A percentile compares a stretch with the other conserved stretches of the same genome.
phyloP scores from a whole-genome alignment of 768 basidiomycete genomes.

The Boletus rufocinnamomeus region DNA sequence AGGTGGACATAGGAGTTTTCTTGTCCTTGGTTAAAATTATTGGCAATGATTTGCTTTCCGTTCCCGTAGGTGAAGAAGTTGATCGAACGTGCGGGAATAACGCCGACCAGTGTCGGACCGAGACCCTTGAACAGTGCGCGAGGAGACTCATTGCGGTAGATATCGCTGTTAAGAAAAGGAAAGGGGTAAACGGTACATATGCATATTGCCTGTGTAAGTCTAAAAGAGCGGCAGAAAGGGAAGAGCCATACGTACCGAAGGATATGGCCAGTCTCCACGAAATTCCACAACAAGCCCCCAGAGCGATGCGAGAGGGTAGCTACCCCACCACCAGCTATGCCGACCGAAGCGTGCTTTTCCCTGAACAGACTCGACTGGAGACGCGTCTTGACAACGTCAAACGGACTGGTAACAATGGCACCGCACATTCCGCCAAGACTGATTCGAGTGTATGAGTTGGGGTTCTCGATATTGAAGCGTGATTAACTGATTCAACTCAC shows the following conservation, averaged over 20 bases:
- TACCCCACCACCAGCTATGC: slow-evolving; percentile 34
- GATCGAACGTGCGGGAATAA: slow-evolving; percentile 93
- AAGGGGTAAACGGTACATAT: not conserved
- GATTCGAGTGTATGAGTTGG: slow-evolving; percentile 5
- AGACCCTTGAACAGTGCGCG: slow-evolving; percentile 93
- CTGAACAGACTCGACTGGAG: slow-evolving; percentile 88
- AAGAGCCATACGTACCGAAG: slow-evolving; percentile 56
- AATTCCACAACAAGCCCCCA: slow-evolving; percentile 78
- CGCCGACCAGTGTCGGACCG: slow-evolving; percentile 92
- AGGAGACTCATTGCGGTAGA: slow-evolving; percentile 85
- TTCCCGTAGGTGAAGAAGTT: slow-evolving; percentile 99
- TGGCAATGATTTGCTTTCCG: slow-evolving; percentile 88
- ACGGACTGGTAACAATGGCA: slow-evolving; percentile 93
- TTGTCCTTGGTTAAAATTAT: slow-evolving; percentile 68
- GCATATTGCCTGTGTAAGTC: not conserved
- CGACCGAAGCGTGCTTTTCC: slow-evolving; percentile 41
- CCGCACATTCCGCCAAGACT: slow-evolving; percentile 98
- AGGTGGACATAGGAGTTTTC: slow-evolving; percentile 90
- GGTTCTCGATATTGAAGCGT: not conserved
- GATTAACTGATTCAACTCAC: slow-evolving; percentile 45
- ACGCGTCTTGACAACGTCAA: slow-evolving; percentile 98
- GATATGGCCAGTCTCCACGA: slow-evolving; percentile 92
- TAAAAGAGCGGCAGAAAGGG: not conserved
- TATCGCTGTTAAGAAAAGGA: slow-evolving; percentile 57
- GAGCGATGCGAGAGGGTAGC: slow-evolving; percentile 36